Base-by-base conservation (phyloP, 108 stramenopile species). In the Nitzschia sp. region DNA sequence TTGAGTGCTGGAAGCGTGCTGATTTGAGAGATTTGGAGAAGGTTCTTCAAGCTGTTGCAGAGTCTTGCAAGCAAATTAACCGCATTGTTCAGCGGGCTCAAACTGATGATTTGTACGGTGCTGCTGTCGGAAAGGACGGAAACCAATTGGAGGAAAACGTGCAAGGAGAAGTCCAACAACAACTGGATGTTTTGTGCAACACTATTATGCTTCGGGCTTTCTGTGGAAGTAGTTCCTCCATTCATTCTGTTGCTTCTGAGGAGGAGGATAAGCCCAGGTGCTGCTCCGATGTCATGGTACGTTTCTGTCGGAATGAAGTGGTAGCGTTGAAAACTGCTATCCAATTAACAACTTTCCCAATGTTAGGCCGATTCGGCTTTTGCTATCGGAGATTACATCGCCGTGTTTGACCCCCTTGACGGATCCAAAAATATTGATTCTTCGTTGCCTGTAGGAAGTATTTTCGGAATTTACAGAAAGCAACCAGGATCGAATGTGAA, bases 341-440 rank as follows among this genome's bases (percentile, higher is more conserved):
- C n/a, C n/a, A n/a, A n/a, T n/a, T n/a, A n/a, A n/a, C n/a, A n/a
- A n/a, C n/a, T n/a, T n/a, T n/a, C n/a, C 38, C 56, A 29, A 51
- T 17, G 40, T n/a, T 21, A 77, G 74, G 67, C 50, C 6, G 86
- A 84, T 64, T 74, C 78, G n/a, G 85, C 81, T 10, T 85, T 89
- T 78, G 76, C 81, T 10, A 55, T 75, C 21, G 94, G 91, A 25
- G 84, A 97, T 57, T 99, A 92, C 76, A 90, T 96, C 57, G 98
- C 97, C 21, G 97, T 95, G n/a, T 99, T 99, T 77, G 99, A 99
- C 80, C 99, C 99, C 7, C 63, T 83, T 37, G 92, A 93, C 65
- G 92, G 92, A 48, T 84, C 83, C 37, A 93, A 94, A 63, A 99
- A 99, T 65, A 97, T 99, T 74, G 98, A 98, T 79, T 77, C 95